Base-by-base conservation (phyloP, 495 filamentous ascomycete genomes). In the Neurospora sp. region DNA sequence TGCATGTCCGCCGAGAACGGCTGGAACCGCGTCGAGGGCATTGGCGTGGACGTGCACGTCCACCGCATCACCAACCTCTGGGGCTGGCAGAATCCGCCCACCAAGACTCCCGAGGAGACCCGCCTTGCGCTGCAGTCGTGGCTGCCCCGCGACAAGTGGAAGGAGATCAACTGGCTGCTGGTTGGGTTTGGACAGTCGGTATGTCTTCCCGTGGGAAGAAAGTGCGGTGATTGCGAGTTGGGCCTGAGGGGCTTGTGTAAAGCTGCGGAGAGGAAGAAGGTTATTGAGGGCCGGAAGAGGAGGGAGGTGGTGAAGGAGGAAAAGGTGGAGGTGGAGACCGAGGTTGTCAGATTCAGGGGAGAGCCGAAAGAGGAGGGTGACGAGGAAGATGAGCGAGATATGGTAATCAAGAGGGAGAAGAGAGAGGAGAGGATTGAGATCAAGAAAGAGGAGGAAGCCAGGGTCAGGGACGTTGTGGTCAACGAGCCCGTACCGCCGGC, bases 21-120 rank as follows among this genome's bases (percentile, higher is more conserved):
- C 4, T 91, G 89, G 89, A 82, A 81, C 70, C 78, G 85, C 35
- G 85, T 85, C 7, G 85, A 88, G 71, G 89, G 89, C 0, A 88
- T 91, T 73, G 89, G 89, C 35, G 89, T 91, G 40, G 89, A 91
- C 80, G 88, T 91, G 40, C 89, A 91, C 75, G 89, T 91, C 12
- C 88, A 98, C 81, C 90, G 96, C 39, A 97, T 99, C 77, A 94
- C 94, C 61, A 99, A 99, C 83, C 83, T 97, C 37, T 98, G 95
- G 96, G 92, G 92, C 9, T 99, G 96, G 96, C 85, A 95, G 79
- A 61, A 75, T 0, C 74, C 73, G 7, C 89, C 89, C 73, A 94
- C 93, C 0, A 92, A 90, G 75, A 91, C 82, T 9, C 95, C 95
- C 0, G 95, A 98, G 83, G 93, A 94, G 76, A 98, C 96, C 38